Base-by-base conservation (phyloP, 2,329 filamentous ascomycete genomes). In the Drechslerella dactyloides region DNA sequence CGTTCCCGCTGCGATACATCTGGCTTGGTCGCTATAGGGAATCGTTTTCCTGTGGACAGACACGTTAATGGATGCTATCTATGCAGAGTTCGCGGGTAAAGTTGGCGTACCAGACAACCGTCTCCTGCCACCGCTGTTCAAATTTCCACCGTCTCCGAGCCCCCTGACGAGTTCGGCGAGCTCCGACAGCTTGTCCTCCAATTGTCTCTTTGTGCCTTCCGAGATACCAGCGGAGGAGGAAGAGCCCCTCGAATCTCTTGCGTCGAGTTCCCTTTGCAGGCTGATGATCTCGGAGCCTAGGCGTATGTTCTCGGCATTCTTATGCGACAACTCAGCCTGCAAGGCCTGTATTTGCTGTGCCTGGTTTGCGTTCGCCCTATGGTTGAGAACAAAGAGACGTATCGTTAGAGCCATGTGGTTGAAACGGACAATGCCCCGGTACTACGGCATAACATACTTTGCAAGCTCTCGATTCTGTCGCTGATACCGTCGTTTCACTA, bases 401-500 rank as follows among this genome's bases (percentile, higher is more conserved):
- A 35, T 35, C 15, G 17, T 53, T 54, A 24, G 48, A 23, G 23
- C 37, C 8, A 33, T 33, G 4, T 4, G 27, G 3, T 8, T 27
- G 51, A 24, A 35, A 30, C 10, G 21, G 13, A 10, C 6, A 19
- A 48, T 48, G 15, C 19, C 19, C 3, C 13, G 17, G 10, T 8
- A 48, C 4, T 8, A 19, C 6, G 44, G 11, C 8, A 15, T 44
- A n/a, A 56, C 44, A 7, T 70, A 69, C 59, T 57, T 65, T 19
- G 65, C 60, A 33, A 69, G 68, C n/a, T 94, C 90, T 80, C 90
- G 86, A 78, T 96, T 96, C 79, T 94, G 91, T 61, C 90, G 86
- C 76, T 93, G 82, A 78, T 93, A 91, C 78, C 89, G 88, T 77
- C 89, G 86, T 78, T 90, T 90, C 69, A 93, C 90, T 93, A 76